These are phyloP conservation scores for Neonectria magnoliae DNA, from an alignment of 2,329 filamentous ascomycete genomes.

Conservation along the genomic window DNA sequence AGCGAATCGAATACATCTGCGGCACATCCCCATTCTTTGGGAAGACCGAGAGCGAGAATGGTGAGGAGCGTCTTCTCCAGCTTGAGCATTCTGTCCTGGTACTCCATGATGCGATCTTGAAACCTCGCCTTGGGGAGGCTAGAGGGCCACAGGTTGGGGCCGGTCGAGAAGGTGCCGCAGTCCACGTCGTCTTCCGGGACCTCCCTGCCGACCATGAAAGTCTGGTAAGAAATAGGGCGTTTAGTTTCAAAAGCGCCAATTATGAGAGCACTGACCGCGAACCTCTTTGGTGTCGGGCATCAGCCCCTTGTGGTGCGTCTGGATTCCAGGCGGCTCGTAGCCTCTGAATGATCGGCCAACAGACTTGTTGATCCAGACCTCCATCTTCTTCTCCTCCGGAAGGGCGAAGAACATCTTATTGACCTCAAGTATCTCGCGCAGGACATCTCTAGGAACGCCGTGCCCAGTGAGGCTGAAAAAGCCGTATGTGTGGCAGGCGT, in stretches of 20 bases:
- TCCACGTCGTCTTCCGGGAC: background rate
- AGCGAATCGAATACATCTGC: background rate
- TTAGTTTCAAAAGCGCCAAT: background rate
- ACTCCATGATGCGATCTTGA: background rate
- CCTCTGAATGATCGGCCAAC: background rate
- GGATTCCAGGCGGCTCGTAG: background rate
- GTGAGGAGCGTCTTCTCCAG: background rate
- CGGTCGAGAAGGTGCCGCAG: background rate
- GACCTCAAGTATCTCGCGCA: background rate
- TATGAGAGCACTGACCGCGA: background rate
- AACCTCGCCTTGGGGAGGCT: background rate
- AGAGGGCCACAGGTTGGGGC: background rate
- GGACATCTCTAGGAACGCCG: background rate
- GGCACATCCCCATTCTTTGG: background rate
- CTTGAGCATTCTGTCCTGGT: background rate
- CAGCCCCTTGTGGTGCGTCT: background rate
- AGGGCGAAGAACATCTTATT: background rate
- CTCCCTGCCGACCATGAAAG: background rate
- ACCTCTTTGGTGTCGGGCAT: background rate
- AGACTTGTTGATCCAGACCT: background rate
- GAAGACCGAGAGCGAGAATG: background rate
- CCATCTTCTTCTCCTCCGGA: background rate
- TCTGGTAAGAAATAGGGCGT: background rate
- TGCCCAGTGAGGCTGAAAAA: background rate
- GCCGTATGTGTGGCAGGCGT: background rate